These are phyloP conservation scores for Candida labiduridarum DNA, from an alignment of 1,139 yeast species.

Conservation along the genomic window DNA sequence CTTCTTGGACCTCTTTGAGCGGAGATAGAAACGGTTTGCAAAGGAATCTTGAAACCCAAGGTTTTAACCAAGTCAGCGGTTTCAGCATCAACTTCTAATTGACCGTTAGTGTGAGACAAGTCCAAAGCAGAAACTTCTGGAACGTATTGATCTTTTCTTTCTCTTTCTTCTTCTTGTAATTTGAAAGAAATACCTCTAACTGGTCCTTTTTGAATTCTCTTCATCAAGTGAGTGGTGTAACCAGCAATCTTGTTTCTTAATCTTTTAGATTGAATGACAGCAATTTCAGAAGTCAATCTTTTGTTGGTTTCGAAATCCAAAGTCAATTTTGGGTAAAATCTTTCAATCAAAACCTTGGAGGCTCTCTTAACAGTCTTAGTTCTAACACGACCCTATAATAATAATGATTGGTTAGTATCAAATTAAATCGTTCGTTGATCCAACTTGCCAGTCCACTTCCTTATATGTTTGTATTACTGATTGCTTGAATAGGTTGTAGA, in stretches of 20 bases:
- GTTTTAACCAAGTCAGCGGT: slow-evolving; percentile 96
- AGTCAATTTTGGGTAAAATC: slow-evolving; percentile 99
- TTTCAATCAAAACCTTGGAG: slow-evolving; percentile 99
- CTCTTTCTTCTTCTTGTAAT: slow-evolving; percentile 99
- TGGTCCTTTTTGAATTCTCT: slow-evolving; percentile 99
- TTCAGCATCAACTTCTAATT: slow-evolving; percentile 96
- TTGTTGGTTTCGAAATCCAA: slow-evolving; percentile 99
- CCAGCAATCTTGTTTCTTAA: slow-evolving; percentile 99
- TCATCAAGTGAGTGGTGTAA: slow-evolving; percentile 99
- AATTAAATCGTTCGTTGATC: background rate
- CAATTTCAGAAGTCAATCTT: slow-evolving; percentile 98
- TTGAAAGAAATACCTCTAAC: slow-evolving; percentile 99
- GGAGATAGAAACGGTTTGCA: slow-evolving; percentile 88
- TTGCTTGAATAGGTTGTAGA: background rate
- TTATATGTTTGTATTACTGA: background rate
- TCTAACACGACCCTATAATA: slow-evolving; percentile 89
- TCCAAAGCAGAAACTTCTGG: slow-evolving; percentile 99
- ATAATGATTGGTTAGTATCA: slow-evolving; percentile 30
- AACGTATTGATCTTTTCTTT: slow-evolving; percentile 99
- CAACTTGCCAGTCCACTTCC: background rate
- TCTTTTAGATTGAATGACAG: slow-evolving; percentile 99
- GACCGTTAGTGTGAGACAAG: slow-evolving; percentile 94
- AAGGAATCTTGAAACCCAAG: slow-evolving; percentile 95
- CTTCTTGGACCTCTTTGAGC: slow-evolving; percentile 93
- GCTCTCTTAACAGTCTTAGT: slow-evolving; percentile 99